Base-by-base conservation (phyloP, 2,329 filamentous ascomycete genomes). In the Apiospora koreana region DNA sequence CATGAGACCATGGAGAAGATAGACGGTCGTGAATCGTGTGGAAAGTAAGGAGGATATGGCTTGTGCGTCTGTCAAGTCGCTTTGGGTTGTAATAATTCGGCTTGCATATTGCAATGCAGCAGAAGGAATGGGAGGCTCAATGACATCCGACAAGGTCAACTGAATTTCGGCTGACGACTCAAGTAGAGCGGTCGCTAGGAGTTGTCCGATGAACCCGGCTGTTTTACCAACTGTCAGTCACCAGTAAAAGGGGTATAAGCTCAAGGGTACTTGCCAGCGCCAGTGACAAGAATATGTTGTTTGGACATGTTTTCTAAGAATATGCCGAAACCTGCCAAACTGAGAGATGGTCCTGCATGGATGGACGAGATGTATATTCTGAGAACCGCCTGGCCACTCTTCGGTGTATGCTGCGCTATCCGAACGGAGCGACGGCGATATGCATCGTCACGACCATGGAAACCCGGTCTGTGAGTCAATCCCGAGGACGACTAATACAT, bases 1-100 rank as follows among this genome's bases (percentile, higher is more conserved):
- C 89, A 91, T 91, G 79, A 91, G 88, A 58, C 89, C 89, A 75
- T 91, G 89, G 70, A 91, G 85, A 65, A 89, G 83, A 76, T 89
- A 91, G 54, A 88, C 83, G 12, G 83, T 82, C 45, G 85, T 79
- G 16, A 86, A 80, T 12, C 72, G 75, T 0, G 75, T 72, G 1
- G 75, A 70, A 46, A 83, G 74, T 18, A 83, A 76, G 1, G 73
- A 69, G 0, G 76, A 67, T 2, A 81, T 75, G 7, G 76, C 77
- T 0, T 74, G 31, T 1, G 78, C 69, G 65, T 80, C 77, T 46
- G 81, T 82, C 65, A 84, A 69, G 74, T 81, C 75, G 2, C 78
- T 75, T 48, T 79, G 70, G 38, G 81, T 72, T 2, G 76, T 68
- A 1, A 71, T 74, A 35, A 76, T 74, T 3, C 74, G 75, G 48